Conservation (phyloP, 2,329 filamentous ascomycete genomes). For the Teratosphaeria epicoccoides region DNA sequence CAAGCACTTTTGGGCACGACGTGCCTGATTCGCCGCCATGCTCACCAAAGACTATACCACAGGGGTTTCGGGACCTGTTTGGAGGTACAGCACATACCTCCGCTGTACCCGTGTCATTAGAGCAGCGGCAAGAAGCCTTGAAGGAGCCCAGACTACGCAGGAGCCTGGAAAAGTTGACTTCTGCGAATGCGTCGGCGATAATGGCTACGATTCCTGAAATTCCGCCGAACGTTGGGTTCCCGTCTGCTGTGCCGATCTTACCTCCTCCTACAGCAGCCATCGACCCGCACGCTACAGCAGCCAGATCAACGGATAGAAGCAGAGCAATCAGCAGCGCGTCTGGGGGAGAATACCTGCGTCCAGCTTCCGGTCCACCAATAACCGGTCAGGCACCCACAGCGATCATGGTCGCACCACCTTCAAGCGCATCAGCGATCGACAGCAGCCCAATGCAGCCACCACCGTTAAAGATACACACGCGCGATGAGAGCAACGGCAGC, state of each 20-base stretch:
- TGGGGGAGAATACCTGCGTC: background rate
- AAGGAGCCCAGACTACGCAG: background rate
- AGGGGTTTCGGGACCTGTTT: constrained; percentile 8
- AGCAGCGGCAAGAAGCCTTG: background rate
- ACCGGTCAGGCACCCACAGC: background rate
- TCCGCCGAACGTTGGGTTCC: constrained; percentile 9
- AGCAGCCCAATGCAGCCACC: background rate
- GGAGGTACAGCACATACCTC: background rate
- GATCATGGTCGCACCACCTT: background rate
- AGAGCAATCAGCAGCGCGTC: background rate
- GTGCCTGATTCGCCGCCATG: constrained; percentile 25
- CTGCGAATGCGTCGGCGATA: constrained; percentile 25
- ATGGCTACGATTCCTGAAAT: constrained; percentile 13
- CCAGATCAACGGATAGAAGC: background rate
- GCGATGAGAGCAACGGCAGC: background rate
- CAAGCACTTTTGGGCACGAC: constrained; percentile 8
- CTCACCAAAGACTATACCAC: constrained; percentile 29
- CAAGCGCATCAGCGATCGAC: background rate
- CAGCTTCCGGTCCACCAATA: background rate
- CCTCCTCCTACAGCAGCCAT: constrained; percentile 8
- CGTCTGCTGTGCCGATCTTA: constrained; percentile 16
- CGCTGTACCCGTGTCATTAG: background rate
- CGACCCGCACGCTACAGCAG: background rate
- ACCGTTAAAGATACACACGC: background rate
- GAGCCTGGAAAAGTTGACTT: constrained; percentile 16